Conservation (phyloP, 2,329 filamentous ascomycete species). For the Rhynchosporium graminicola region DNA sequence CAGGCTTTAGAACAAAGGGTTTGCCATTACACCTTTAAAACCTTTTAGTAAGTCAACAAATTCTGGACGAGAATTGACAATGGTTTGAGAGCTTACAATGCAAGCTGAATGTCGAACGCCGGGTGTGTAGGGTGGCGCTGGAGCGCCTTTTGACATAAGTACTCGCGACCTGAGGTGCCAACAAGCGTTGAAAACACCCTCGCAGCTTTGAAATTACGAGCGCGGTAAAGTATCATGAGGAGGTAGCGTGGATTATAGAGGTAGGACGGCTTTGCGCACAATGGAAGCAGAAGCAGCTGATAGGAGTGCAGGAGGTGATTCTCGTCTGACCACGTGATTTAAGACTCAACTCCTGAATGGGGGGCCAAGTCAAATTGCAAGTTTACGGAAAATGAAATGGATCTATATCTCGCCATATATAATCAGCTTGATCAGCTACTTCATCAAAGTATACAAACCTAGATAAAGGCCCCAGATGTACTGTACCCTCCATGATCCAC, state of each 20-base stretch:
- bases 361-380: too few species aligned
- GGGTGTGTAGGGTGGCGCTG: slow-evolving; percentile 37
- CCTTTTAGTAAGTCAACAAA: background rate
- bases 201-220: slow-evolving; percentile 17
- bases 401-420: too few species aligned
- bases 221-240: slow-evolving; percentile 21
- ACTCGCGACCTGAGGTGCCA: slow-evolving; percentile 20
- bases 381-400: too few species aligned
- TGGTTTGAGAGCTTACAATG: slow-evolving; percentile 5
- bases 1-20: slow-evolving; percentile 6
- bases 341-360: too few species aligned
- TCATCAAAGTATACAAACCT: too few species aligned
- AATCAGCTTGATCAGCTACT: too few species aligned
- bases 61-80: background rate
- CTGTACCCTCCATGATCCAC: too few species aligned
- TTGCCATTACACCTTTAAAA: background rate
- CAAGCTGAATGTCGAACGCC: slow-evolving; percentile 5
- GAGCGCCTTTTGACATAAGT: slow-evolving; percentile 54
- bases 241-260: background rate
- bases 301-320: too few species aligned
- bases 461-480: too few species aligned
- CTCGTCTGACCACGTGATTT: too few species aligned
- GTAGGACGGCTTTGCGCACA: too few species aligned
- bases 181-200: slow-evolving; percentile 20
- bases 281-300: too few species aligned